Percentiles rank a stretch among this genome's conserved stretches.
These are phyloP conservation scores for Pichia sp. DNA, from an alignment of 1,139 yeast species.

Conservation along the genomic window DNA sequence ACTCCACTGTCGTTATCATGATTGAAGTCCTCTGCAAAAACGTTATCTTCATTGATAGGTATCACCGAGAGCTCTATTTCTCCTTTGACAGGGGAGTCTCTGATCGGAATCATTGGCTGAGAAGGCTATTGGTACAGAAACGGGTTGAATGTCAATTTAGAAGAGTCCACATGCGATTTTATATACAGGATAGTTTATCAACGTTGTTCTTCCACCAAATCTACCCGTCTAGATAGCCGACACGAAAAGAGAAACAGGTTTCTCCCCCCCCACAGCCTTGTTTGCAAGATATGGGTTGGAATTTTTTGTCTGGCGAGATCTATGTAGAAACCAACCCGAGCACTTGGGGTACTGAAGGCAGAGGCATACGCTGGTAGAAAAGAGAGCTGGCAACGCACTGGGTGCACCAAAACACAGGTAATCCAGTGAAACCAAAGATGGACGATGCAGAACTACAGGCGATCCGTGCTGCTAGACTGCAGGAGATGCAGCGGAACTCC, in stretches of 20 bases:
- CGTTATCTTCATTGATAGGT: background rate
- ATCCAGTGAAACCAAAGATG: constrained; percentile 42
- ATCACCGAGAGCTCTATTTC: constrained; percentile 11
- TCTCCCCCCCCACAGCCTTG: background rate
- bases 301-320: background rate
- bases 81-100: background rate
- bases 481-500: constrained; percentile 65
- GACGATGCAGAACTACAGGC: constrained; percentile 84
- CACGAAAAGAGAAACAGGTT: background rate
- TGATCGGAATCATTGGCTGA: background rate
- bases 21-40: background rate
- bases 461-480: constrained; percentile 80
- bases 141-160: too few species aligned
- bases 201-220: background rate
- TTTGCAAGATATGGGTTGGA: background rate
- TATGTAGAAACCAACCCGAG: too few species aligned
- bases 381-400: too few species aligned
- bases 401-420: too few species aligned
- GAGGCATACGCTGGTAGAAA: too few species aligned
- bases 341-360: too few species aligned
- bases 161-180: too few species aligned
- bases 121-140: too few species aligned
- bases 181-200: too few species aligned
- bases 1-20: background rate
- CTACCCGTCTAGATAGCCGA: background rate